Percentiles rank a stretch among this genome's conserved stretches.
phyloP scores from a whole-genome alignment of 495 filamentous ascomycete species.

The Aspergillus haitiensis region DNA sequence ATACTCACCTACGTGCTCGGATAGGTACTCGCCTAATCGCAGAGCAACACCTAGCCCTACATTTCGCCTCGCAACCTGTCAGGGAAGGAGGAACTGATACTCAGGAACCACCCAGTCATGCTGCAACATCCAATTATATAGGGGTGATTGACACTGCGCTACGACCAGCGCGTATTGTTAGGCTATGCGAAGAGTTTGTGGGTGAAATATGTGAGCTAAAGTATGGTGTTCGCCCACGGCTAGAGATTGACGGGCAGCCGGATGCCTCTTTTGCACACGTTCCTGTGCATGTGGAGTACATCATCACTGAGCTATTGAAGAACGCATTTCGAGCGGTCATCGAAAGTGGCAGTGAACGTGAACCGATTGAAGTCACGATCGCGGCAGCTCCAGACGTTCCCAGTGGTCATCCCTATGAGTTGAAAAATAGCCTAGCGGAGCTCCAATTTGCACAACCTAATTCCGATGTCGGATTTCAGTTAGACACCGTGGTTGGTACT shows the following conservation, averaged over 20 bases:
- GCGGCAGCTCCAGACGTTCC: constrained; percentile 73
- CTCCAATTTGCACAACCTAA: constrained; percentile 26
- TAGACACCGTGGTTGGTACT: constrained; percentile 33
- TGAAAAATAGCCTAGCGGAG: background rate
- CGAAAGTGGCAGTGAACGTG: constrained; percentile 72
- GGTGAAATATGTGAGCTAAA: constrained; percentile 95
- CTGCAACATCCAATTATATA: constrained; percentile 69
- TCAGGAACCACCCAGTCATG: constrained; percentile 34
- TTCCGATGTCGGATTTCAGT: constrained; percentile 32
- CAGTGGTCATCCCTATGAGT: constrained; percentile 21
- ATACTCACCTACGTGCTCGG: constrained; percentile 88
- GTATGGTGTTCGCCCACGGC: constrained; percentile 82
- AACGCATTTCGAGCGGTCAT: constrained; percentile 94
- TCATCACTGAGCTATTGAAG: constrained; percentile 92
- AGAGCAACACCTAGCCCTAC: constrained; percentile 93
- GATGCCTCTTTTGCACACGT: constrained; percentile 85
- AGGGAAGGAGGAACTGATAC: constrained; percentile 36
- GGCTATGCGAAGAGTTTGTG: constrained; percentile 82
- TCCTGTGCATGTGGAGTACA: constrained; percentile 94
- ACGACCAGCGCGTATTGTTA: constrained; percentile 75
- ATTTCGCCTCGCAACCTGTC: constrained; percentile 76
- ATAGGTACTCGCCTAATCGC: constrained; percentile 94
- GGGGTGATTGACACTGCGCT: constrained; percentile 96
- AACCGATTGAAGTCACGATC: constrained; percentile 88
- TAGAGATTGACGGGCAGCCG: constrained; percentile 79